Percentiles rank a stretch among this genome's conserved stretches.
phyloP scores from a whole-genome alignment of 2,329 filamentous ascomycete genomes.

The Elsinoe ampelina region DNA sequence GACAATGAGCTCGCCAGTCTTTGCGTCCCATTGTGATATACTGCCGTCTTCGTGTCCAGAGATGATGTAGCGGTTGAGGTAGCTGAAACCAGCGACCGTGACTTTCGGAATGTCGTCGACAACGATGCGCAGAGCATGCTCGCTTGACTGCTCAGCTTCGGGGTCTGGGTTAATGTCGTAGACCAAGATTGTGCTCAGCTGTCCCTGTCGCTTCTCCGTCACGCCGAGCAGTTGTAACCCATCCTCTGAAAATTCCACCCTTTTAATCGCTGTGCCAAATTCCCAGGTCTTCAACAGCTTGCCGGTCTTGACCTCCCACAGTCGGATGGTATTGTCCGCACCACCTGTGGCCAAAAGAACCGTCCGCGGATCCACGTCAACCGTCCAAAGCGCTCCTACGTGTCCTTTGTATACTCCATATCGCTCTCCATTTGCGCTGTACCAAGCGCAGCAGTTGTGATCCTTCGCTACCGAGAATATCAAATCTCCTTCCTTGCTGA shows the following conservation, averaged over 20 bases:
- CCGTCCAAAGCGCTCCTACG: constrained; percentile 96
- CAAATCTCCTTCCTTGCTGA: constrained; percentile 90
- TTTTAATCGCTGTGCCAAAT: constrained; percentile 92
- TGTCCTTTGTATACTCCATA: constrained; percentile 95
- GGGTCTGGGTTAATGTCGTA: constrained; percentile 80
- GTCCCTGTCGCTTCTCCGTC: constrained; percentile 97
- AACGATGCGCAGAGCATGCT: constrained; percentile 76
- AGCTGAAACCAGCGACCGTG: constrained; percentile 94
- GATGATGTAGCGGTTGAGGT: constrained; percentile 90
- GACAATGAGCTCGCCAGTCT: constrained; percentile 75
- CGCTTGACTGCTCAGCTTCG: constrained; percentile 72
- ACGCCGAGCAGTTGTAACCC: constrained; percentile 83
- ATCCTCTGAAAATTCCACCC: constrained; percentile 94
- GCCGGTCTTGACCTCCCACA: constrained; percentile 93
- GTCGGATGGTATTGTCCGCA: constrained; percentile 93
- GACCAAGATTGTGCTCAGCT: constrained; percentile 86
- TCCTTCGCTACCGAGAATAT: constrained; percentile 95
- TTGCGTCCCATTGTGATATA: constrained; percentile 81
- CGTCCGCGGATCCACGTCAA: constrained; percentile 88
- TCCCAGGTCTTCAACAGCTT: constrained; percentile 96
- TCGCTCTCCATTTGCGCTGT: constrained; percentile 93
- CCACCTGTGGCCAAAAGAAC: constrained; percentile 89
- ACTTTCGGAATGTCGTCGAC: constrained; percentile 89
- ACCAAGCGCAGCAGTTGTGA: constrained; percentile 95
- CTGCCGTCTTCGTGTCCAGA: constrained; percentile 94